Evolutionary conservation across 2,329 filamentous ascomycete genomes (phyloP).

Genomic region (Fusarium nurragi): DNA sequence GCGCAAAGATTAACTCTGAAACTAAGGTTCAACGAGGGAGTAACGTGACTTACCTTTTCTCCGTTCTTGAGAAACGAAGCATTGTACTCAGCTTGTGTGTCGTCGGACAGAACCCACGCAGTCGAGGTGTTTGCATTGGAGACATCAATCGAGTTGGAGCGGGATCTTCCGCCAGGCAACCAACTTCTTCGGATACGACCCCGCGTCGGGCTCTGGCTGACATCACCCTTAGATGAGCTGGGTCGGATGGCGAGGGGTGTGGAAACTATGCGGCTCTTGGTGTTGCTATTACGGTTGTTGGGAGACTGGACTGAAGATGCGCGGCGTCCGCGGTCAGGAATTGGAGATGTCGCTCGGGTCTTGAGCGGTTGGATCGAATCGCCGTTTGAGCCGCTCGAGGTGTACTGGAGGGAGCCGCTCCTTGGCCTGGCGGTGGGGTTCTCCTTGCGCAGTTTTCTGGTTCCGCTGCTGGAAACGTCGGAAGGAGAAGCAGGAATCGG

Average conservation of each 20-base stretch:
- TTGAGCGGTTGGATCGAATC: slow-evolving; percentile 38
- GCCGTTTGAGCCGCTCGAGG: slow-evolving; percentile 11
- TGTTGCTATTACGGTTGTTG: slow-evolving; percentile 39
- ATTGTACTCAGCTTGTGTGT: slow-evolving; percentile 65
- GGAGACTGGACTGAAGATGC: slow-evolving; percentile 60
- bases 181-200: slow-evolving; percentile 63
- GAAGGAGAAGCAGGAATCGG: slow-evolving; percentile 21
- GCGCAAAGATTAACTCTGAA: slow-evolving; percentile 25
- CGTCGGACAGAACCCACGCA: slow-evolving; percentile 67
- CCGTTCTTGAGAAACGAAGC: slow-evolving; percentile 60
- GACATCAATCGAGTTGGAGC: slow-evolving; percentile 58
- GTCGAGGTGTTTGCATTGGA: slow-evolving; percentile 38
- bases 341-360: slow-evolving; percentile 46
- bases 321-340: slow-evolving; percentile 54
- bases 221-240: slow-evolving; percentile 42
- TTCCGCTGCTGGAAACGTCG: slow-evolving; percentile 32
- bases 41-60: slow-evolving; percentile 60
- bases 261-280: slow-evolving; percentile 47
- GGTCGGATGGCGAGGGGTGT: slow-evolving; percentile 46
- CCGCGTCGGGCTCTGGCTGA: slow-evolving; percentile 57
- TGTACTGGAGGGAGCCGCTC: slow-evolving; percentile 48
- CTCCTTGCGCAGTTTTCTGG: slow-evolving; percentile 48
- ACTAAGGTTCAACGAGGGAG: slow-evolving; percentile 7
- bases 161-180: slow-evolving; percentile 62
- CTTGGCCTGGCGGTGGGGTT: slow-evolving; percentile 44